Evolutionary conservation across 2,329 filamentous ascomycete genomes (phyloP).

Genomic region (Whalleya microplaca): DNA sequence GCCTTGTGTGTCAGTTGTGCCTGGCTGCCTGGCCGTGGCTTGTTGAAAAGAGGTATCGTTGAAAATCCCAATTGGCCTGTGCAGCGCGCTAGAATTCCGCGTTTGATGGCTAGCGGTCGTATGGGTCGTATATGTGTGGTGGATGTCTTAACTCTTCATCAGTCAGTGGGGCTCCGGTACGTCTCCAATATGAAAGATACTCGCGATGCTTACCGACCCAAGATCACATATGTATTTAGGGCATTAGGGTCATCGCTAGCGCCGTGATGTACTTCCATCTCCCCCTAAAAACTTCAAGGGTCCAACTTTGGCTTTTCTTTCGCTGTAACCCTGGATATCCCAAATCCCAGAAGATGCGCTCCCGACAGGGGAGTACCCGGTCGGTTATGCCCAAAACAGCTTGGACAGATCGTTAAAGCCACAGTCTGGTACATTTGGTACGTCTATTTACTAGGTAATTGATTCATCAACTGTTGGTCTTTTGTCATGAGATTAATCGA

Average conservation of each 20-base stretch:
- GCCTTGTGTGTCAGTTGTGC: conserved; percentile 4
- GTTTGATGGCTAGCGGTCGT: background rate
- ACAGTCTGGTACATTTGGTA: background rate
- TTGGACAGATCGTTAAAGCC: background rate
- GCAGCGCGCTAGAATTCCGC: background rate
- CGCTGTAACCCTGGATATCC: background rate
- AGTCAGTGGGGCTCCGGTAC: no score
- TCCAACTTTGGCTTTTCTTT: background rate
- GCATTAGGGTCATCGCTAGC: background rate
- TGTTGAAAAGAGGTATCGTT: no score
- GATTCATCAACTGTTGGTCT: no score
- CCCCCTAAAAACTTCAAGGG: background rate
- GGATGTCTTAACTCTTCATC: background rate
- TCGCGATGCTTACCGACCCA: background rate
- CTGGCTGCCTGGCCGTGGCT: no score
- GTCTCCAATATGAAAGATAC: background rate
- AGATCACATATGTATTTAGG: background rate
- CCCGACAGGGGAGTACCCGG: background rate
- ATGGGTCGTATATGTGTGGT: background rate
- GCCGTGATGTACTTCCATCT: background rate
- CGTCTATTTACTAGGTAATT: no score
- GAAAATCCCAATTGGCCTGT: background rate
- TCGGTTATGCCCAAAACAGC: background rate
- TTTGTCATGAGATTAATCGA: conserved; percentile 3
- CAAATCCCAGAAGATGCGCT: background rate